Evolutionary conservation across 2,329 filamentous ascomycete genomes (phyloP).

Genomic region (Fusarium coffeatum): DNA sequence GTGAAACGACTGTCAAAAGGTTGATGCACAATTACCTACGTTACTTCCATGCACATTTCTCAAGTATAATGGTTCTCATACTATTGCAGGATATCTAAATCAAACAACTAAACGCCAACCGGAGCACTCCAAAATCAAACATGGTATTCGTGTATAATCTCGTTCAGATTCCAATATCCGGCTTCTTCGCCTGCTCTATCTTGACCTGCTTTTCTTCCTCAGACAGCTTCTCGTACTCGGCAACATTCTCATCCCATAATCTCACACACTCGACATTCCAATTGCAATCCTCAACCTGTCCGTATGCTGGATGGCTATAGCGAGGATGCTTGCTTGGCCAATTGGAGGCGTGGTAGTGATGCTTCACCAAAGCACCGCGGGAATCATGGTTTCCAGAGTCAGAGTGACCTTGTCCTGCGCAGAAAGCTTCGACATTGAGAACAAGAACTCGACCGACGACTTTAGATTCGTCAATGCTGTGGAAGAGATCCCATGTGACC

Average conservation of each 20-base stretch:
- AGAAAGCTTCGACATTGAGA: conserved; percentile 77
- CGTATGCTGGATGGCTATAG: conserved; percentile 75
- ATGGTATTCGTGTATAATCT: neutral
- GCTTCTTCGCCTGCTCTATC: conserved; percentile 51
- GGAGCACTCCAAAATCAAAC: conserved; percentile 13
- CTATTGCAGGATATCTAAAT: conserved; percentile 14
- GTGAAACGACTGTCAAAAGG: no score
- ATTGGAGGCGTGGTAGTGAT: conserved; percentile 79
- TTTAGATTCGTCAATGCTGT: conserved; percentile 73
- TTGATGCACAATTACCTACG: neutral
- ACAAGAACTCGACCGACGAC: conserved; percentile 73
- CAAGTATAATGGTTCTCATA: conserved; percentile 2
- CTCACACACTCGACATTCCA: conserved; percentile 74
- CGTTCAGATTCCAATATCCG: conserved; percentile 6
- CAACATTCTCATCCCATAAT: conserved; percentile 73
- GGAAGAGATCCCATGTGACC: conserved; percentile 73
- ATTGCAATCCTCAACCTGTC: conserved; percentile 77
- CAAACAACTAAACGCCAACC: conserved; percentile 21
- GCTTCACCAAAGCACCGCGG: conserved; percentile 74
- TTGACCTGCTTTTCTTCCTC: conserved; percentile 69
- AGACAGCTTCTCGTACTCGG: conserved; percentile 67
- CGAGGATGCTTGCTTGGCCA: conserved; percentile 76
- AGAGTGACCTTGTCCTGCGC: conserved; percentile 78
- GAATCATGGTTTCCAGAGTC: conserved; percentile 77
- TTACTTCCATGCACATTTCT: neutral